These are phyloP conservation scores for Bipolaris sorokiniana DNA, from an alignment of 2,329 filamentous ascomycete species.

Conservation along the genomic window DNA sequence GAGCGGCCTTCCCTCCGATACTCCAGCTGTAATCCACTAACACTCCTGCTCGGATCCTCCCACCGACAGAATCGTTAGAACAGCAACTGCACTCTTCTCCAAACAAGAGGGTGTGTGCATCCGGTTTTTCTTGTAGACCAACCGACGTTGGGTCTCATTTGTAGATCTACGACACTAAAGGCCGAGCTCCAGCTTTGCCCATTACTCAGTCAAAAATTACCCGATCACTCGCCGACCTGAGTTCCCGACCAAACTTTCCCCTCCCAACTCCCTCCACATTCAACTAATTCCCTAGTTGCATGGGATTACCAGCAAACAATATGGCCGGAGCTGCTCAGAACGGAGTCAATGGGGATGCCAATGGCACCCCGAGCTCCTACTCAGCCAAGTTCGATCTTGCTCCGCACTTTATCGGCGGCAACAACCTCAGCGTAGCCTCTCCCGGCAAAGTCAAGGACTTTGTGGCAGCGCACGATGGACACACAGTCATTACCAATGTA, in stretches of 20 bases:
- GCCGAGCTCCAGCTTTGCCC: conserved; percentile 32
- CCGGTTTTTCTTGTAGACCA: conserved; percentile 6
- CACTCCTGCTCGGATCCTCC: conserved; percentile 28
- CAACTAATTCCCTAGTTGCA: conserved; percentile 29
- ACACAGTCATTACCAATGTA: conserved; percentile 98
- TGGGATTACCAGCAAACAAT: conserved; percentile 36
- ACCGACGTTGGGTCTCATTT: conserved; percentile 10
- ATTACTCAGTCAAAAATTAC: conserved; percentile 29
- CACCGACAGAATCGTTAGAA: conserved; percentile 22
- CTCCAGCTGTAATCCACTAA: conserved; percentile 26
- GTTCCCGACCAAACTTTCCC: conserved; percentile 19
- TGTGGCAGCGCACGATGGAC: conserved; percentile 84
- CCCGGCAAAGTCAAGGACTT: conserved; percentile 95
- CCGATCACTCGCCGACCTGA: conserved; percentile 26
- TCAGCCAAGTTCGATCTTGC: conserved; percentile 82
- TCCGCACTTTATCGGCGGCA: conserved; percentile 96
- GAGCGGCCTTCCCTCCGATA: conserved; percentile 13
- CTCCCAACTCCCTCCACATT: conserved; percentile 16
- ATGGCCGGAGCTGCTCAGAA: conserved; percentile 45
- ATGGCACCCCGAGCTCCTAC: conserved; percentile 68
- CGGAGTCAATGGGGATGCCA: conserved; percentile 53
- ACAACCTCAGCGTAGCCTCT: conserved; percentile 79
- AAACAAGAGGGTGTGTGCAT: neutral
- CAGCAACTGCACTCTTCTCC: conserved; percentile 1
- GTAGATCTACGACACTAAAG: conserved; percentile 29